These are phyloP conservation scores for Chytriomyces sp. DNA, from an alignment of 192 early-diverging fungal genomes.

Conservation along the genomic window DNA sequence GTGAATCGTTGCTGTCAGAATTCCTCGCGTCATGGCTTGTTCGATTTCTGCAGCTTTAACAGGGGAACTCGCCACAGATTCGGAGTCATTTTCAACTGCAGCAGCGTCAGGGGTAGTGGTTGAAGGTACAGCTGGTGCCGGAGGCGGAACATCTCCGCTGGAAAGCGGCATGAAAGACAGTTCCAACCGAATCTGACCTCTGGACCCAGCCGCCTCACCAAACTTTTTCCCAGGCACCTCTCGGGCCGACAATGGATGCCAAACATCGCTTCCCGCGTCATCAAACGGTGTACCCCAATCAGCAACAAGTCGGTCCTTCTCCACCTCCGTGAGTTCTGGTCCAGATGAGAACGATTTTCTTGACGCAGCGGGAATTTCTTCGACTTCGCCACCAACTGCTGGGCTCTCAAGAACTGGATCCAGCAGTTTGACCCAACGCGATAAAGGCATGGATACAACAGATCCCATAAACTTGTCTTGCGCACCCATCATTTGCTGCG, in stretches of 20 bases:
- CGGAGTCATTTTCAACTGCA: no score
- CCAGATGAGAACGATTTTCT: constrained; percentile 16
- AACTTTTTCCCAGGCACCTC: background rate
- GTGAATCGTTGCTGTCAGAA: constrained; percentile 49
- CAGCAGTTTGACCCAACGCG: constrained; percentile 56
- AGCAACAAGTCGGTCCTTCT: constrained; percentile 45
- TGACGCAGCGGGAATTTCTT: background rate
- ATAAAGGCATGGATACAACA: constrained; percentile 43
- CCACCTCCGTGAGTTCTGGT: constrained; percentile 35
- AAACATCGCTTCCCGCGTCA: constrained; percentile 42
- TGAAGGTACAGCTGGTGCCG: no score
- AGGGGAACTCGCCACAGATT: background rate
- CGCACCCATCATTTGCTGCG: no score
- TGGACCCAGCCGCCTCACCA: no score
- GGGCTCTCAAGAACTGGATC: constrained; percentile 6
- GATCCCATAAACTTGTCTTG: constrained; percentile 75
- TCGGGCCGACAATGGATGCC: constrained; percentile 18
- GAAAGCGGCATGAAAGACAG: background rate
- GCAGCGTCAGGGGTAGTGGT: no score
- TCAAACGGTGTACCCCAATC: constrained; percentile 57
- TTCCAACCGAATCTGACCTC: background rate
- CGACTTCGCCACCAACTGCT: background rate
- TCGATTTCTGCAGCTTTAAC: background rate
- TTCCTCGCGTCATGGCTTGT: constrained; percentile 26
- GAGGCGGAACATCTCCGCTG: background rate